These are phyloP conservation scores for Catenaria anguillulae DNA, from an alignment of 371 early-diverging fungal genomes.

Conservation along the genomic window DNA sequence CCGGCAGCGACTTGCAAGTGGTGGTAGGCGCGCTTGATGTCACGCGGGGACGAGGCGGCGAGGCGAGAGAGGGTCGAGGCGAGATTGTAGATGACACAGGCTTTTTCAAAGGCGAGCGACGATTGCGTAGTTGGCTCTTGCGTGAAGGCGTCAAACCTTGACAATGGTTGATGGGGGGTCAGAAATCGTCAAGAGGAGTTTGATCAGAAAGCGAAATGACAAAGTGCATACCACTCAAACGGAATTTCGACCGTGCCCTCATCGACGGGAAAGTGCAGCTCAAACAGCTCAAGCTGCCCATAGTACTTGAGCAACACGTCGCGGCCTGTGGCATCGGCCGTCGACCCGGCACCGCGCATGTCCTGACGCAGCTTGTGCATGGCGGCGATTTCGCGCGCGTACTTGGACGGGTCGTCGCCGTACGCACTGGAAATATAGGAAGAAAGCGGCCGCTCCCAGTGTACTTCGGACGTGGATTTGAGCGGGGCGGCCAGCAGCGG, in stretches of 20 bases:
- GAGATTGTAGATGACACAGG: slow-evolving; percentile 83
- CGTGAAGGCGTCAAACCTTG: slow-evolving; percentile 74
- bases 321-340: slow-evolving; percentile 68
- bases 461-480: slow-evolving; percentile 76
- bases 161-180: too few relatives aligned
- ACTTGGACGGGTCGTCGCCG: slow-evolving; percentile 84
- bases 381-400: slow-evolving; percentile 59
- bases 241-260: slow-evolving; percentile 70
- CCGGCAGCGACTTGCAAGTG: slow-evolving; percentile 87
- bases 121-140: slow-evolving; percentile 49
- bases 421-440: slow-evolving; percentile 66
- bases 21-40: slow-evolving; percentile 63
- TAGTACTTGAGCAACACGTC: slow-evolving; percentile 89
- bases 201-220: not conserved
- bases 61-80: slow-evolving; percentile 49
- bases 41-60: slow-evolving; percentile 21
- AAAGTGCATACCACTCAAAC: slow-evolving; percentile 61
- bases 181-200: not conserved
- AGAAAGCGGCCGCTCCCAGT: slow-evolving; percentile 67
- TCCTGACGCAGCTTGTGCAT: slow-evolving; percentile 87
- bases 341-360: slow-evolving; percentile 68
- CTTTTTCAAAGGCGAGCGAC: slow-evolving; percentile 91
- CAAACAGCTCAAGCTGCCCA: slow-evolving; percentile 87
- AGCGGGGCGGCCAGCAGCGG: slow-evolving; percentile 31
- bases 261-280: slow-evolving; percentile 79